phyloP scores from a whole-genome alignment of 768 basidiomycete genomes.

The Collybia mongolica region DNA sequence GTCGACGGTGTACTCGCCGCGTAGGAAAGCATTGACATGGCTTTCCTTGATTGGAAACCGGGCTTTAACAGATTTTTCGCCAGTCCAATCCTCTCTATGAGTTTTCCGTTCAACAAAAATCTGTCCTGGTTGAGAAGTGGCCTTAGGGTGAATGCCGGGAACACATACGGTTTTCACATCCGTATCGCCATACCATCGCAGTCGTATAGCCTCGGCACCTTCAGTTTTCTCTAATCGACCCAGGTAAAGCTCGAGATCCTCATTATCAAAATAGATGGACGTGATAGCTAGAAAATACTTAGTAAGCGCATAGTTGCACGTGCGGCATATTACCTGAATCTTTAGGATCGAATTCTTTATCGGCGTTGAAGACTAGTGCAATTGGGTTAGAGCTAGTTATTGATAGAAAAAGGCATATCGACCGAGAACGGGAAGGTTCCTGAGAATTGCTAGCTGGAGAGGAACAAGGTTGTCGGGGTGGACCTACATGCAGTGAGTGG shows the following conservation, averaged over 20 bases:
- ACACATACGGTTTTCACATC: slow-evolving; percentile 69
- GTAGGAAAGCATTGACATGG: slow-evolving; percentile 86
- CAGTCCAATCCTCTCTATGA: slow-evolving; percentile 98
- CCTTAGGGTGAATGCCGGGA: not conserved
- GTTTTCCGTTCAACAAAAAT: slow-evolving; percentile 90
- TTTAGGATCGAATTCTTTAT: slow-evolving; percentile 87
- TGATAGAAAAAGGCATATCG: slow-evolving; percentile 1
- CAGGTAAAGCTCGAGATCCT: slow-evolving; percentile 92
- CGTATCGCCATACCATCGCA: slow-evolving; percentile 96
- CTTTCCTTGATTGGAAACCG: slow-evolving; percentile 95
- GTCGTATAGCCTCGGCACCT: slow-evolving; percentile 93
- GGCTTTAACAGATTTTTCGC: slow-evolving; percentile 97
- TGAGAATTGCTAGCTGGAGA: slow-evolving; percentile 89
- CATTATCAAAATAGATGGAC: slow-evolving; percentile 96
- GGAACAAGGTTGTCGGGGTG: slow-evolving; percentile 95
- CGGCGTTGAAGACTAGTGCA: slow-evolving; percentile 79
- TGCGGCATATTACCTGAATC: slow-evolving; percentile 60
- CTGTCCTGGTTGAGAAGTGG: slow-evolving; percentile 28
- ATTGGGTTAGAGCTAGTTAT: not conserved
- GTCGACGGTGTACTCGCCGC: slow-evolving; percentile 91
- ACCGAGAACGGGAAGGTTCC: slow-evolving; percentile 94
- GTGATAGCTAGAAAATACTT: slow-evolving; percentile 70
- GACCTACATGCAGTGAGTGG: slow-evolving; percentile 35
- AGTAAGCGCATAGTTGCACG: not conserved
- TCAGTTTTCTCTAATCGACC: slow-evolving; percentile 98